These are phyloP conservation scores for Saccharomyces mikatae DNA, from an alignment of 805 yeast genomes.

Conservation along the genomic window DNA sequence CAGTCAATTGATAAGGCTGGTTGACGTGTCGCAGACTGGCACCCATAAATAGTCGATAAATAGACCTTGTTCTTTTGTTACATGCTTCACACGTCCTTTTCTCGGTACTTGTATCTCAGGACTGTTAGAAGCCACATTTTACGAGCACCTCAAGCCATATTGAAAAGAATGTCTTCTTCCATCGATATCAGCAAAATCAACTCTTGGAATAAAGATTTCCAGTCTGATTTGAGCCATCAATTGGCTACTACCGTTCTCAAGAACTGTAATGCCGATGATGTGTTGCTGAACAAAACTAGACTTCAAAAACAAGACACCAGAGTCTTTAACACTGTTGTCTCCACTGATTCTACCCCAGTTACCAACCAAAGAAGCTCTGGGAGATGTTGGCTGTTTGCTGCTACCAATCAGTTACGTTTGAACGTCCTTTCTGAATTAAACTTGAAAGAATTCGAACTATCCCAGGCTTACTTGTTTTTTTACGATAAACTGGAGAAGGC, in stretches of 20 bases:
- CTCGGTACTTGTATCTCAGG: neutral
- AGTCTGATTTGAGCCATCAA: slow-evolving; percentile 24
- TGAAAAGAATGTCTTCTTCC: slow-evolving; percentile 7
- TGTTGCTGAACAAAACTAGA: slow-evolving; percentile 22
- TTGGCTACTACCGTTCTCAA: slow-evolving; percentile 32
- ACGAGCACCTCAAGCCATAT: neutral
- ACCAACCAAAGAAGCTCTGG: slow-evolving; percentile 73
- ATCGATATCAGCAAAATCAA: slow-evolving; percentile 6
- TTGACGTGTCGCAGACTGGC: neutral
- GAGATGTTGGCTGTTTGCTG: slow-evolving; percentile 85
- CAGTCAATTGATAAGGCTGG: neutral
- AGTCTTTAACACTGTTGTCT: slow-evolving; percentile 31
- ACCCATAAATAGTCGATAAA: neutral
- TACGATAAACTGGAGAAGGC: slow-evolving; percentile 83
- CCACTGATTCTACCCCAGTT: slow-evolving; percentile 47
- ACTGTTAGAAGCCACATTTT: neutral
- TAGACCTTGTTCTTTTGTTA: neutral
- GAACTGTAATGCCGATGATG: slow-evolving; percentile 30
- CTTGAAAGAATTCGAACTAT: slow-evolving; percentile 60
- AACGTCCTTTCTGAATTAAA: slow-evolving; percentile 54
- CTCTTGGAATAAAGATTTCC: slow-evolving; percentile 23
- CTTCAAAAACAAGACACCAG: slow-evolving; percentile 17
- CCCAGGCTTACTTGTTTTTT: slow-evolving; percentile 74
- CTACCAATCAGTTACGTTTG: slow-evolving; percentile 64
- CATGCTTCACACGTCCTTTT: neutral